Evolutionary conservation across 768 basidiomycete species (phyloP).

Genomic region (Suillus luteus): DNA sequence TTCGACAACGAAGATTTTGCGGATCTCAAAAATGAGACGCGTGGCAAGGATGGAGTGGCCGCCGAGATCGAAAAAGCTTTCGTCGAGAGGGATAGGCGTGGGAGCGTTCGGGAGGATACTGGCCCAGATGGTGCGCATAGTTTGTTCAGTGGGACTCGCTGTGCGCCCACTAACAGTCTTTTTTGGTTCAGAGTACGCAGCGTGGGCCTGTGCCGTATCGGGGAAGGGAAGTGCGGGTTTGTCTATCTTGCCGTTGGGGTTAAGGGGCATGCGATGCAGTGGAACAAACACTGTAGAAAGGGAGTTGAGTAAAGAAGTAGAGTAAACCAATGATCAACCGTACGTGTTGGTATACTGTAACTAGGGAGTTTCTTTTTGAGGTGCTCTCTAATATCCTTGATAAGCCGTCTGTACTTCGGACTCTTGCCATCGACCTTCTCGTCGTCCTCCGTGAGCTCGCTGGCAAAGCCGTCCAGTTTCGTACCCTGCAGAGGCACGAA

Average conservation of each 20-base stretch:
- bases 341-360: conserved; percentile 90
- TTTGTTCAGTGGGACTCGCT: conserved; percentile 72
- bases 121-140: conserved; percentile 84
- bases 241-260: conserved; percentile 99
- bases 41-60: conserved; percentile 99
- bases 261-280: conserved; percentile 92
- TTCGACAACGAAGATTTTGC: conserved; percentile 87
- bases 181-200: conserved; percentile 45
- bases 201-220: conserved; percentile 74
- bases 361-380: conserved; percentile 95
- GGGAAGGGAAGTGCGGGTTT: conserved; percentile 99
- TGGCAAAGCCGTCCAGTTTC: conserved; percentile 66
- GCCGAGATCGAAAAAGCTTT: conserved; percentile 97
- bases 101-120: conserved; percentile 79
- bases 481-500: conserved; percentile 85
- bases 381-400: conserved; percentile 92
- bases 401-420: conserved; percentile 79
- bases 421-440: conserved; percentile 68
- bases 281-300: conserved; percentile 82
- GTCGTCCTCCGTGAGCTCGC: conserved; percentile 53
- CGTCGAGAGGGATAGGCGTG: conserved; percentile 78
- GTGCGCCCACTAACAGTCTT: conserved; percentile 33
- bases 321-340: conserved; percentile 33
- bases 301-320: conserved; percentile 1
- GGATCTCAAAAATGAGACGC: conserved; percentile 93